A percentile compares a stretch with the other conserved stretches of the same genome.
phyloP scores from a whole-genome alignment of 768 basidiomycete genomes.

The Tricholoma hemisulphureum region DNA sequence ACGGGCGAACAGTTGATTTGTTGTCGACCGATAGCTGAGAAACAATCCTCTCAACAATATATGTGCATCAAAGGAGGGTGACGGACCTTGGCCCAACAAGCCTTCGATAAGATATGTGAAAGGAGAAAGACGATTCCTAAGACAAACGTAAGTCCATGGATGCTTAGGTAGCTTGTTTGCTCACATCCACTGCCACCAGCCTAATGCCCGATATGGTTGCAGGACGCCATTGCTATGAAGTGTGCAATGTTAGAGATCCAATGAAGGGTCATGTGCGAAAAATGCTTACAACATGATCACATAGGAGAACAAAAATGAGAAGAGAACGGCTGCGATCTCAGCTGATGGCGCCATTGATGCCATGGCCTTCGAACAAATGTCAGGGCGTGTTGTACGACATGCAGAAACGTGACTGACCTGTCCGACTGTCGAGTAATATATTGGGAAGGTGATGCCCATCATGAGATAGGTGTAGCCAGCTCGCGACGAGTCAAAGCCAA shows the following conservation, averaged over 20 bases:
- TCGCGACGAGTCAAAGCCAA: slow-evolving; percentile 52
- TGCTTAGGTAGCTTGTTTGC: background rate
- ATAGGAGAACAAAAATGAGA: slow-evolving; percentile 54
- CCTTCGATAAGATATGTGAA: slow-evolving; percentile 58
- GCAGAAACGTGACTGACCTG: slow-evolving; percentile 34
- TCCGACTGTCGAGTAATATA: slow-evolving; percentile 61
- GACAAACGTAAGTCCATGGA: background rate
- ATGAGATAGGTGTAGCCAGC: slow-evolving; percentile 62
- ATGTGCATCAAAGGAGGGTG: slow-evolving; percentile 27
- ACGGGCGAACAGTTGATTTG: slow-evolving; percentile 45
- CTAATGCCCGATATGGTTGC: slow-evolving; percentile 56
- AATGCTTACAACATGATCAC: slow-evolving; percentile 51
- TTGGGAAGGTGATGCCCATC: slow-evolving; percentile 52
- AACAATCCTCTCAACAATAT: slow-evolving; percentile 31
- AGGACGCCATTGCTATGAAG: slow-evolving; percentile 53
- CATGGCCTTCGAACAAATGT: slow-evolving; percentile 46
- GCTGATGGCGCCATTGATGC: slow-evolving; percentile 56
- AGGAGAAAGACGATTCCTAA: slow-evolving; percentile 44
- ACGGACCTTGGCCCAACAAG: slow-evolving; percentile 38
- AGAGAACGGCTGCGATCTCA: slow-evolving; percentile 53
- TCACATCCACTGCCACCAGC: slow-evolving; percentile 72
- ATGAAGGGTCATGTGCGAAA: no score
- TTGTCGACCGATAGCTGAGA: slow-evolving; percentile 42
- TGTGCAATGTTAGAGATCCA: background rate
- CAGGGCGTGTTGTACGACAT: background rate